A percentile compares a stretch with the other conserved stretches of the same genome.
Evolutionary conservation across 2,329 filamentous ascomycete species (phyloP).

Genomic region (Cladophialophora chaetospira): DNA sequence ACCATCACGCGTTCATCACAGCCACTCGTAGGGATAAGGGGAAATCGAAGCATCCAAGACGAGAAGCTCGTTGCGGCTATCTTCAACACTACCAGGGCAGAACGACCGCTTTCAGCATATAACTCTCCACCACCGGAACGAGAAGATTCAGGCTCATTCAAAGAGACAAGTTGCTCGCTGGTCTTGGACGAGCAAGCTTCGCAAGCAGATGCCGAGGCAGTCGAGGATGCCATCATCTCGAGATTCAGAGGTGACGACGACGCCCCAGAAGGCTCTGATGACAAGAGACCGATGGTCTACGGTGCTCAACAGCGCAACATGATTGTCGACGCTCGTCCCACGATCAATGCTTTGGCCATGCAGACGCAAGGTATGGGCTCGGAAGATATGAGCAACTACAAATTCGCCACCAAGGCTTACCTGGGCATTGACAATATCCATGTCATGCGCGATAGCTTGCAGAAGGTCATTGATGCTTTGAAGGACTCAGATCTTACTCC

Average conservation of each 20-base stretch:
- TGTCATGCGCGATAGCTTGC: conserved; percentile 90
- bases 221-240: conserved; percentile 69
- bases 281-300: conserved; percentile 68
- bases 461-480: conserved; percentile 82
- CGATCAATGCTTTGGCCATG: conserved; percentile 91
- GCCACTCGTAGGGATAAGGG: conserved; percentile 79
- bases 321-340: conserved; percentile 93
- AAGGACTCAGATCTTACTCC: conserved; percentile 90
- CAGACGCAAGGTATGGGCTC: conserved; percentile 90
- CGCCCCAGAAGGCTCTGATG: conserved; percentile 38
- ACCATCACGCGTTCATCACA: conserved; percentile 95
- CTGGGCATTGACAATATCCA: conserved; percentile 98
- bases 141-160: conserved; percentile 42
- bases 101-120: conserved; percentile 45
- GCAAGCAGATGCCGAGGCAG: conserved; percentile 63
- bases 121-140: conserved; percentile 43
- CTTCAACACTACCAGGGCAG: conserved; percentile 70
- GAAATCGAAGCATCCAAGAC: conserved; percentile 91
- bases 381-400: conserved; percentile 98
- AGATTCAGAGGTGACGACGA: conserved; percentile 60
- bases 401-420: conserved; percentile 85
- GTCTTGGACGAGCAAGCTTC: conserved; percentile 55
- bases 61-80: conserved; percentile 91
- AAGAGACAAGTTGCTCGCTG: conserved; percentile 50
- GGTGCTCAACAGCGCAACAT: conserved; percentile 91